Evolutionary conservation across 768 basidiomycete species (phyloP).

Genomic region (Plicaturopsis crispa): DNA sequence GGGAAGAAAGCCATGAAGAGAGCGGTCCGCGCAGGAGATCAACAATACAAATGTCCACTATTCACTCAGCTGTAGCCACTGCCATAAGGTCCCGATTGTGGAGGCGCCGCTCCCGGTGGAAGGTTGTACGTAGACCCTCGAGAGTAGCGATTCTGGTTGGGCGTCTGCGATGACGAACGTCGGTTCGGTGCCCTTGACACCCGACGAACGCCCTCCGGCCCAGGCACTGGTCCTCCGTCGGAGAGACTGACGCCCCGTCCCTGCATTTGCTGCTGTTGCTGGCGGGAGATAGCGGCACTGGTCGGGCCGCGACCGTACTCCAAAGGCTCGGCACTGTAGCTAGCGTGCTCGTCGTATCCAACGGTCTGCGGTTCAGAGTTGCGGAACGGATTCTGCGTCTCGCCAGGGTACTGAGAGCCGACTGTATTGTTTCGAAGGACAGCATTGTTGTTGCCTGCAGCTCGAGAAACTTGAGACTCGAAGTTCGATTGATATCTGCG

Average conservation of each 20-base stretch:
- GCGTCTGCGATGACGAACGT: slow-evolving; percentile 50
- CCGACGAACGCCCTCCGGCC: slow-evolving; percentile 69
- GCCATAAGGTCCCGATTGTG: slow-evolving; percentile 27
- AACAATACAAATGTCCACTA: no score
- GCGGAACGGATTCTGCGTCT: slow-evolving; percentile 54
- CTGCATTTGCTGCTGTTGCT: slow-evolving; percentile 12
- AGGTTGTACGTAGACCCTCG: slow-evolving; percentile 46
- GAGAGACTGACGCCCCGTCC: slow-evolving; percentile 68
- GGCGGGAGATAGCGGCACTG: slow-evolving; percentile 4
- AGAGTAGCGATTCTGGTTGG: slow-evolving; percentile 65
- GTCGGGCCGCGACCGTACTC: slow-evolving; percentile 16
- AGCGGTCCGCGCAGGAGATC: no score
- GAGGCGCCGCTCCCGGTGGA: slow-evolving; percentile 73
- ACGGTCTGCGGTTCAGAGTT: slow-evolving; percentile 33
- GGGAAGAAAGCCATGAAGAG: no score
- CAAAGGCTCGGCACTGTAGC: slow-evolving; percentile 28
- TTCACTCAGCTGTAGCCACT: neutral
- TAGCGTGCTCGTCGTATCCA: slow-evolving; percentile 29
- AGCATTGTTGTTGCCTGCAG: slow-evolving; percentile 26
- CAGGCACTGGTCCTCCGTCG: slow-evolving; percentile 80
- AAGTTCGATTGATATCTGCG: slow-evolving; percentile 13
- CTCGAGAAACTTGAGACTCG: slow-evolving; percentile 32
- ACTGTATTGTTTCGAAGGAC: slow-evolving; percentile 31
- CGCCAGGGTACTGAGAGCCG: slow-evolving; percentile 32
- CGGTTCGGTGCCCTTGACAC: slow-evolving; percentile 62